Conservation (phyloP, 257 asterid species). For the Ophiorrhiza pumila region DNA sequence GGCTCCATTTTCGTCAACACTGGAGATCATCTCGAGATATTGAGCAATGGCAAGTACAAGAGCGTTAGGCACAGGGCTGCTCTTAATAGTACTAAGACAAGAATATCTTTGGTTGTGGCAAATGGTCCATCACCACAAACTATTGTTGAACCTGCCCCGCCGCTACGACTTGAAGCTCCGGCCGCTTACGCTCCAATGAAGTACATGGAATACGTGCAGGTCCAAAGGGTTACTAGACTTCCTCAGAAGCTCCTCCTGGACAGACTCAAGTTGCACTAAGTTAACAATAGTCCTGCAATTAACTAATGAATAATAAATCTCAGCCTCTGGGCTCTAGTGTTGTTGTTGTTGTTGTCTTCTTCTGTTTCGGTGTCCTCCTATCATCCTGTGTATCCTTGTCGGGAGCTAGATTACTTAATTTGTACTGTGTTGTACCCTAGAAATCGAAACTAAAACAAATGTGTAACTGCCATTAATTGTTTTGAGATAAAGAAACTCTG, state of each 20-base stretch:
- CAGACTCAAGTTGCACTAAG: slow-evolving; percentile 6
- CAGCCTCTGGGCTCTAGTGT: no score
- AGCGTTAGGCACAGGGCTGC: slow-evolving; percentile 41
- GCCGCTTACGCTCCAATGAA: slow-evolving; percentile 2
- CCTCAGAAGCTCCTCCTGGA: slow-evolving; percentile 5
- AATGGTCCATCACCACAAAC: slow-evolving; percentile 17
- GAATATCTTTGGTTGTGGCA: slow-evolving; percentile 21
- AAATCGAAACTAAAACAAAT: no score
- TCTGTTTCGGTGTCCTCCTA: no score
- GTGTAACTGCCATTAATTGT: no score
- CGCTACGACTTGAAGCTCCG: slow-evolving; percentile 2
- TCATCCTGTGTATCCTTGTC: no score
- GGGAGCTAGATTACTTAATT: no score
- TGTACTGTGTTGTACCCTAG: no score
- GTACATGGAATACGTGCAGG: slow-evolving; percentile 9
- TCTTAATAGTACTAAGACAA: slow-evolving; percentile 22
- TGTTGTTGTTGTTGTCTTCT: no score
- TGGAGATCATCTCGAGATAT: slow-evolving; percentile 67
- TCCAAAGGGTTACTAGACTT: not conserved
- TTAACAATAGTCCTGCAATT: no score
- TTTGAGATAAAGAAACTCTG: no score
- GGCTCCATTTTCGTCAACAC: slow-evolving; percentile 64
- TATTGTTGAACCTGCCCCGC: slow-evolving; percentile 4
- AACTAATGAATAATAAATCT: no score
- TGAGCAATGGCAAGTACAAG: slow-evolving; percentile 44